These are phyloP conservation scores for Colletotrichum filicis DNA, from an alignment of 2,329 filamentous ascomycete genomes.

Conservation along the genomic window DNA sequence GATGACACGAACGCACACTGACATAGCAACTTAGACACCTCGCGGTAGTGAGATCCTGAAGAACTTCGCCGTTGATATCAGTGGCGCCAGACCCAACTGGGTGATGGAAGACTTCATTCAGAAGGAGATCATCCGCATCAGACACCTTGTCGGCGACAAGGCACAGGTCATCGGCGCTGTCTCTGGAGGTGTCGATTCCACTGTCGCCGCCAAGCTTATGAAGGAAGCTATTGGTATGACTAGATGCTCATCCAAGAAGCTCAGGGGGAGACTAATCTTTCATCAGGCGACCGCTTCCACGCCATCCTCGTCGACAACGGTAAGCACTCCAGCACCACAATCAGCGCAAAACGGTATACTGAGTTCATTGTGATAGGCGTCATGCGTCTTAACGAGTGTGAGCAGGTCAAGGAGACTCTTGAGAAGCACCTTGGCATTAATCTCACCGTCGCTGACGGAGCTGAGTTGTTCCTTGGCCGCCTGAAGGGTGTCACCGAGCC, in stretches of 20 bases:
- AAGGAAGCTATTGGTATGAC: slow-evolving; percentile 75
- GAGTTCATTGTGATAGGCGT: slow-evolving; percentile 49
- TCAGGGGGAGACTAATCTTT: background rate
- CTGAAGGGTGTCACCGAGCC: slow-evolving; percentile 82
- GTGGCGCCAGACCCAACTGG: slow-evolving; percentile 81
- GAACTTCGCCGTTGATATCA: slow-evolving; percentile 90
- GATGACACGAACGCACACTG: background rate
- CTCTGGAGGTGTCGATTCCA: slow-evolving; percentile 84
- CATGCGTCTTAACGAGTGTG: slow-evolving; percentile 87
- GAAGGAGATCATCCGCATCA: slow-evolving; percentile 83
- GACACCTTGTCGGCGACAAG: slow-evolving; percentile 81
- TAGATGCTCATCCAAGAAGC: no score
- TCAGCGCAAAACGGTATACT: no score
- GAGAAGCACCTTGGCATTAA: slow-evolving; percentile 87
- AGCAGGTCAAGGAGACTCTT: slow-evolving; percentile 83
- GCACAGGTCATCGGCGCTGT: slow-evolving; percentile 78
- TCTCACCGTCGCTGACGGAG: slow-evolving; percentile 85
- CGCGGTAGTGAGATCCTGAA: slow-evolving; percentile 76
- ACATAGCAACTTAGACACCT: slow-evolving; percentile 68
- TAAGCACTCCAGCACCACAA: slow-evolving; percentile 6
- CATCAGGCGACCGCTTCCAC: slow-evolving; percentile 76
- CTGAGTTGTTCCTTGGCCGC: slow-evolving; percentile 78
- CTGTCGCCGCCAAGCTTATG: slow-evolving; percentile 89
- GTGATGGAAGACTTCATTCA: slow-evolving; percentile 86
- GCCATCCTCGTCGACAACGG: slow-evolving; percentile 89